Base-by-base conservation (phyloP, 2,329 filamentous ascomycete species). In the Colletotrichum navitas region DNA sequence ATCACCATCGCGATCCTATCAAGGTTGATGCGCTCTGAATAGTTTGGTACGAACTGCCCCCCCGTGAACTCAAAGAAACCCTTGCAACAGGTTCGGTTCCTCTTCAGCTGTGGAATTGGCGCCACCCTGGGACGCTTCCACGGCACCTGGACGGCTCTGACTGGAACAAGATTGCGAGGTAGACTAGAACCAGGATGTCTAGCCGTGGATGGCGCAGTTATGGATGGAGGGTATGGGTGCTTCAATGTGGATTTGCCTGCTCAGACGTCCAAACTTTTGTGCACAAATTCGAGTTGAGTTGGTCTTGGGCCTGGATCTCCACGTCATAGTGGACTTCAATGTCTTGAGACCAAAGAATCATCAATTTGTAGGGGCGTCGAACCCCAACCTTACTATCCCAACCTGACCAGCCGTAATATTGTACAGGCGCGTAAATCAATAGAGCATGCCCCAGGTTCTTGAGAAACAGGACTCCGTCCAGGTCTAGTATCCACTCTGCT, bases 401-500 rank as follows among this genome's bases (percentile, higher is more conserved):
- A 34, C 11, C 21, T 26, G 18, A 29, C 16, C 36, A 41, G 49
- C 16, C 61, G 10, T 29, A 21, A 39, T 45, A 34, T 32, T n/a
- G 51, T 55, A 63, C 49, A 63, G 55, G 26, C 16, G 29, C 16
- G 14, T 39, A 18, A 21, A 36, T 14, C 32, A 14, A 63, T 1
- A 21, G 14, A 34, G n/a, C 2, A 16, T 39, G 39, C 36, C 36
- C 34, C 11, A 24, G 52, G 10, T 26, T n/a, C 3, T 7, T 26
- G 24, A 5, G 21, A 49, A 21, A 51, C n/a, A n/a, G 10, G 32
- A 62, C n/a, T 41, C 21, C 11, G 2, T 29, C 26, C 11, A 16
- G 29, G 12, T 32, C 79, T 68, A 90, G 71, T 86, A 89, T 0
- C 88, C 87, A 63, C 84, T 84, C 78, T 90, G 87, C 77, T 89